A percentile compares a stretch with the other conserved stretches of the same genome.
Conservation (phyloP, 2,329 filamentous ascomycete genomes). For the Colletotrichum shisoi region DNA sequence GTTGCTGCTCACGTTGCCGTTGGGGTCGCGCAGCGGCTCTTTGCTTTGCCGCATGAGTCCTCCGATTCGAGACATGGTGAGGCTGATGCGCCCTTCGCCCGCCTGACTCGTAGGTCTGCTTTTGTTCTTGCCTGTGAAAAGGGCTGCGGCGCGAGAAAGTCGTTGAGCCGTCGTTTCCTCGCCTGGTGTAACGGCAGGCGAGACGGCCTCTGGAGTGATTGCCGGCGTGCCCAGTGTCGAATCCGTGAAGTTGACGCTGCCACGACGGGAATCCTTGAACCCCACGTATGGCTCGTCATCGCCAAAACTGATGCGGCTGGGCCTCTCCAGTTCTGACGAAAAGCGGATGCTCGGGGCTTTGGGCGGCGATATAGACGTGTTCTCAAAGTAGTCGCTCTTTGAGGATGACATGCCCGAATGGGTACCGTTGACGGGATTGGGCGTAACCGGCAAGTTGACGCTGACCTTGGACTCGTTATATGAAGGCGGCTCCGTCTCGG, state of each 20-base stretch:
- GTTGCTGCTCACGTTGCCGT: conserved; percentile 31
- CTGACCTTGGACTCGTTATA: conserved; percentile 63
- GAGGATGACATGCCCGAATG: conserved; percentile 44
- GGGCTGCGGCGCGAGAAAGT: conserved; percentile 65
- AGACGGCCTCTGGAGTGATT: conserved; percentile 49
- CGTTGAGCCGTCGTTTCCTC: conserved; percentile 65
- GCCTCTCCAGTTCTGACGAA: conserved; percentile 62
- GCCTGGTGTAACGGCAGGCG: conserved; percentile 52
- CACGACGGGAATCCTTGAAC: conserved; percentile 56
- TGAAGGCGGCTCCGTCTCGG: conserved; percentile 63
- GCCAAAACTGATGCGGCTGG: conserved; percentile 58
- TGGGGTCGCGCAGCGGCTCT: conserved; percentile 54
- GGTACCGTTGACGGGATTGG: conserved; percentile 45
- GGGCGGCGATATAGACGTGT: conserved; percentile 45
- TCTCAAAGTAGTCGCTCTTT: conserved; percentile 58
- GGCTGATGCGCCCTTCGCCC: conserved; percentile 65
- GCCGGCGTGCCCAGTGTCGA: conserved; percentile 52
- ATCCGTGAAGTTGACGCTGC: conserved; percentile 61
- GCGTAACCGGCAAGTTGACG: conserved; percentile 46
- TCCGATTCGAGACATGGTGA: conserved; percentile 64
- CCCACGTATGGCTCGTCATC: conserved; percentile 49
- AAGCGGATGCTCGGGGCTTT: conserved; percentile 62
- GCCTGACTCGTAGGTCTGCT: conserved; percentile 67
- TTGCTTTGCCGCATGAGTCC: conserved; percentile 61
- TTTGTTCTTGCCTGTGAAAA: conserved; percentile 58